phyloP scores from a whole-genome alignment of 176 grass and related monocot genomes.

The Bolboschoenus planiculmis region DNA sequence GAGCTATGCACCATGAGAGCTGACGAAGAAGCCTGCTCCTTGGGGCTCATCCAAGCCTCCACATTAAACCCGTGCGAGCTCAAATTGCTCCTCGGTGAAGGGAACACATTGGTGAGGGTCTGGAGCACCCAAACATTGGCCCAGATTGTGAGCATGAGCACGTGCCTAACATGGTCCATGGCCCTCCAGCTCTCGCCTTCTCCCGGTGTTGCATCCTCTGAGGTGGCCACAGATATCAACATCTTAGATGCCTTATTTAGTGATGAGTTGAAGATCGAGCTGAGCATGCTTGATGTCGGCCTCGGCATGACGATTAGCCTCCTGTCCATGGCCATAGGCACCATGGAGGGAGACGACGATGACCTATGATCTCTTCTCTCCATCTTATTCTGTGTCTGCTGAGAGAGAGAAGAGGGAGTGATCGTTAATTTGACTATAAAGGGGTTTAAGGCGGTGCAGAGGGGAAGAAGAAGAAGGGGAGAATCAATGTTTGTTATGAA shows the following conservation, averaged over 20 bases:
- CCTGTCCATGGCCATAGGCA: constrained; percentile 13
- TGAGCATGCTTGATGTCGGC: constrained; percentile 8
- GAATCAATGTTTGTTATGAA: neutral
- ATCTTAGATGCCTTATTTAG: constrained; percentile 25
- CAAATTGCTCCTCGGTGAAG: neutral
- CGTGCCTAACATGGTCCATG: constrained; percentile 16
- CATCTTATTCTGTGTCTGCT: neutral
- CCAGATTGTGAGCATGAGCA: constrained; percentile 25
- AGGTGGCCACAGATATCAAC: constrained; percentile 24
- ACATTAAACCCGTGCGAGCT: neutral
- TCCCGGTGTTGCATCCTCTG: neutral
- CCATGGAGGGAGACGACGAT: neutral
- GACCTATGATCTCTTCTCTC: neutral
- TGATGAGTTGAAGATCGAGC: constrained; percentile 8
- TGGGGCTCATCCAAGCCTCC: constrained; percentile 1
- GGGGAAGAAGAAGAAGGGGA: neutral
- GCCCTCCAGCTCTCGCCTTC: constrained; percentile 18
- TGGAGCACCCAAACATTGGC: constrained; percentile 29
- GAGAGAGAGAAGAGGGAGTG: neutral
- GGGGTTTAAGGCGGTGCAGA: neutral
- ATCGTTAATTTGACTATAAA: neutral
- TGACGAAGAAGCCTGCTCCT: constrained; percentile 3
- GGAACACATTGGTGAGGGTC: constrained; percentile 18
- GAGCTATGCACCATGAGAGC: constrained; percentile 13
- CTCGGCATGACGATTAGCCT: constrained; percentile 13